Evolutionary conservation across 192 early-diverging fungal species (phyloP).

Genomic region (Entomortierella lignicola): DNA sequence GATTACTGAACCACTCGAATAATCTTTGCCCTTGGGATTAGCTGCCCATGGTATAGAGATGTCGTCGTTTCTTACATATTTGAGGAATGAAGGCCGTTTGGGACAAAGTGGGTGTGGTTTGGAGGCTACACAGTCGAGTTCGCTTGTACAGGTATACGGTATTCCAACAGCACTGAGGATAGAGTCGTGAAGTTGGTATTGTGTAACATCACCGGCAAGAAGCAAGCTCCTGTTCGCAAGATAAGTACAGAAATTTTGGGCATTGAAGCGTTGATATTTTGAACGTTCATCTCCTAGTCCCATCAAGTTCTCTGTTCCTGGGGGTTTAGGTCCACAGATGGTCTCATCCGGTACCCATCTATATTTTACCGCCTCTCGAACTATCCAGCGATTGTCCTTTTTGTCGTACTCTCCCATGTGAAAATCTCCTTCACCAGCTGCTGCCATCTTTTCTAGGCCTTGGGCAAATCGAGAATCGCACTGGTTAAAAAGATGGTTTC

Average conservation of each 20-base stretch:
- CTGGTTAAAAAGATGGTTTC: slow-evolving; percentile 4
- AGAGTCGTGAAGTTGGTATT: slow-evolving; percentile 64
- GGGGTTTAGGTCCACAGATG: slow-evolving; percentile 37
- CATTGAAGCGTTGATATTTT: slow-evolving; percentile 17
- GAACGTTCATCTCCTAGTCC: slow-evolving; percentile 3
- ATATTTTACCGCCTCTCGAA: slow-evolving; percentile 41
- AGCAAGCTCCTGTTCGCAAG: slow-evolving; percentile 52
- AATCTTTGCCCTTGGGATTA: slow-evolving; percentile 22
- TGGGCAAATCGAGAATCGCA: slow-evolving; percentile 28
- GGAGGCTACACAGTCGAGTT: slow-evolving; percentile 54
- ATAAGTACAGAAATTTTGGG: slow-evolving; percentile 37
- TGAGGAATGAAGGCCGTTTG: slow-evolving; percentile 10
- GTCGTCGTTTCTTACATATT: slow-evolving; percentile 59
- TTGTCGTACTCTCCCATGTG: slow-evolving; percentile 20
- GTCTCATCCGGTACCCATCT: slow-evolving; percentile 42
- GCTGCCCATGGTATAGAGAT: slow-evolving; percentile 42
- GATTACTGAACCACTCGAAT: slow-evolving; percentile 27
- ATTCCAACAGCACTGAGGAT: slow-evolving; percentile 59
- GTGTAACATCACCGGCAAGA: slow-evolving; percentile 61
- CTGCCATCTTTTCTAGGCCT: slow-evolving; percentile 2
- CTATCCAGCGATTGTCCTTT: slow-evolving; percentile 11
- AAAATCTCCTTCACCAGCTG: neutral
- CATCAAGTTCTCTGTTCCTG: neutral
- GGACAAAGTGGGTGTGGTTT: slow-evolving; percentile 25
- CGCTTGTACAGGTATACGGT: slow-evolving; percentile 60